Evolutionary conservation across 176 grass and related monocot species (phyloP).

Genomic region (Metroxylon sagu): DNA sequence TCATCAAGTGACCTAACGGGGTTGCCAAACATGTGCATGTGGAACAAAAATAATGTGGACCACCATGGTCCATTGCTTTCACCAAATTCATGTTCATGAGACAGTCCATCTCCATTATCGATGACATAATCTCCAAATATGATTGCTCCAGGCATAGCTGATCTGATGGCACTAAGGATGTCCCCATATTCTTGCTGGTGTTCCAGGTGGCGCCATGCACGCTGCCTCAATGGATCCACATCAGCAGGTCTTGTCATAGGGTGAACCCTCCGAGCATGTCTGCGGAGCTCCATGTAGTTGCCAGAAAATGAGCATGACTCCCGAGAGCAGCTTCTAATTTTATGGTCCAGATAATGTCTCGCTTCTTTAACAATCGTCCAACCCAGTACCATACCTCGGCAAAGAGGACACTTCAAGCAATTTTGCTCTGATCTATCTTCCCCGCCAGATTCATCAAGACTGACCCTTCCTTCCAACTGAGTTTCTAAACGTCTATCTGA

Average conservation of each 20-base stretch:
- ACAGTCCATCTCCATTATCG: slow-evolving; percentile 4
- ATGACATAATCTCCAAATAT: slow-evolving; percentile 11
- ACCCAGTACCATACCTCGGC: slow-evolving; percentile 25
- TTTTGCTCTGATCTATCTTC: slow-evolving; percentile 3
- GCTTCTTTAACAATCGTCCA: slow-evolving; percentile 31
- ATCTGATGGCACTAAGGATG: slow-evolving; percentile 27
- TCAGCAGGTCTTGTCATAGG: slow-evolving; percentile 31
- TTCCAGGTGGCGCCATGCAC: slow-evolving; percentile 26
- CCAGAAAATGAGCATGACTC: slow-evolving; percentile 32
- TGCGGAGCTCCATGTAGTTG: slow-evolving; percentile 31
- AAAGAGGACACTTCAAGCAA: slow-evolving; percentile 28
- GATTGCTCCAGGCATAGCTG: slow-evolving; percentile 12
- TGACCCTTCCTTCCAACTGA: background rate
- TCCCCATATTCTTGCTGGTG: slow-evolving; percentile 29
- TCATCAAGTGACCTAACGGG: background rate
- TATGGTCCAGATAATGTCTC: slow-evolving; percentile 32
- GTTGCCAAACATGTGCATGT: slow-evolving; percentile 2
- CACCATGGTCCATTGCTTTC: slow-evolving; percentile 8
- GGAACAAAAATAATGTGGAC: slow-evolving; percentile 5
- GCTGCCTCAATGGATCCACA: slow-evolving; percentile 26
- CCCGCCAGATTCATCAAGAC: background rate
- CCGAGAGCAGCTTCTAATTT: slow-evolving; percentile 25
- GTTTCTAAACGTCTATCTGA: slow-evolving; percentile 2
- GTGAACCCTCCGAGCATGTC: slow-evolving; percentile 26
- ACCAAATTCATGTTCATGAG: background rate